Conservation (phyloP, 768 basidiomycete species). For the Saitozyma sp. region DNA sequence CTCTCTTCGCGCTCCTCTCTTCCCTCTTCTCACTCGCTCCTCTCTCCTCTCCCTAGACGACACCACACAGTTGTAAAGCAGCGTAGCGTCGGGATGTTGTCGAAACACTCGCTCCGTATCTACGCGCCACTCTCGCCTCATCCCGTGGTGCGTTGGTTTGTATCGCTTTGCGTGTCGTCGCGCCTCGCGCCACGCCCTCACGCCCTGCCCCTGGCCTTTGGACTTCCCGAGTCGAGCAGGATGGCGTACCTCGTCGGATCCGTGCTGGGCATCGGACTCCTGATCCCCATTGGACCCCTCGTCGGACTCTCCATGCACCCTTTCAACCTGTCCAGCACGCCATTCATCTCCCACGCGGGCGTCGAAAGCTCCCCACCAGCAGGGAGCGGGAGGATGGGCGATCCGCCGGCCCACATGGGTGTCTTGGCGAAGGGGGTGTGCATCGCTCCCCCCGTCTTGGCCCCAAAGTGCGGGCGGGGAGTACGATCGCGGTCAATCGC, state of each 20-base stretch:
- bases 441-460: too few species aligned
- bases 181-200: not conserved
- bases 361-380: constrained; percentile 8
- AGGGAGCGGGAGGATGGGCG: constrained; percentile 4
- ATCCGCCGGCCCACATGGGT: not conserved
- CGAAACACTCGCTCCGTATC: too few species aligned
- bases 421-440: constrained; percentile 9
- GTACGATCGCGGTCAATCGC: constrained; percentile 6
- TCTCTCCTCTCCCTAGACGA: too few species aligned
- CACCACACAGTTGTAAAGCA: too few species aligned
- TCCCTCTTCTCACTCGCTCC: too few species aligned
- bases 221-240: not conserved
- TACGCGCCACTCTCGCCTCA: too few species aligned
- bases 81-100: too few species aligned
- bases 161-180: not conserved
- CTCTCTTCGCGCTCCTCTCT: too few species aligned
- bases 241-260: constrained; percentile 8
- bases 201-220: not conserved
- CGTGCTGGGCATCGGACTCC: constrained; percentile 9
- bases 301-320: constrained; percentile 6
- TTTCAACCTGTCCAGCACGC: constrained; percentile 6
- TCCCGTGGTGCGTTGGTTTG: too few species aligned
- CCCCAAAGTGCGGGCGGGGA: not conserved
- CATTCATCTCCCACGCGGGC: constrained; percentile 16
- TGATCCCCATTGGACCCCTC: not conserved